These are phyloP conservation scores for Calonectria montana DNA, from an alignment of 2,329 filamentous ascomycete species.

Conservation along the genomic window DNA sequence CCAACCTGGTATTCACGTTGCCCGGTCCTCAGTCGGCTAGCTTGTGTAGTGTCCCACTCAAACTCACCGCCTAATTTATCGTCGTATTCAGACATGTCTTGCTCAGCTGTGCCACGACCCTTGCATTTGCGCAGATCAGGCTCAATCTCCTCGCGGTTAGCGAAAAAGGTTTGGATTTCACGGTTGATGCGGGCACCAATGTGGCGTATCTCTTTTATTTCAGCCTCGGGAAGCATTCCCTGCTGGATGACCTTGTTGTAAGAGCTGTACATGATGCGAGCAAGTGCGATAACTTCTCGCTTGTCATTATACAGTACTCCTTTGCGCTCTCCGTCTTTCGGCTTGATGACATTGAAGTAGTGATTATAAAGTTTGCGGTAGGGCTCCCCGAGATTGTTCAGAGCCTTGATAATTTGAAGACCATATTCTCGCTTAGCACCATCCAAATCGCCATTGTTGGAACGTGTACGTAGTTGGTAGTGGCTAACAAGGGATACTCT, in stretches of 20 bases:
- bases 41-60: constrained; percentile 48
- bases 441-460: constrained; percentile 44
- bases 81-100: constrained; percentile 34
- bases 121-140: constrained; percentile 43
- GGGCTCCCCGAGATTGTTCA: constrained; percentile 63
- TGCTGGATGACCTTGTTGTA: constrained; percentile 58
- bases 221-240: constrained; percentile 49
- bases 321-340: constrained; percentile 39
- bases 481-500: constrained; percentile 63
- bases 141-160: constrained; percentile 47
- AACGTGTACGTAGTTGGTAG: constrained; percentile 50
- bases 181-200: constrained; percentile 51
- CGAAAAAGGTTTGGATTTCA: constrained; percentile 51
- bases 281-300: constrained; percentile 57
- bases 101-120: constrained; percentile 30
- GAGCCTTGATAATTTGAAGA: constrained; percentile 61
- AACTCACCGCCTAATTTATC: constrained; percentile 35
- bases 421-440: constrained; percentile 58
- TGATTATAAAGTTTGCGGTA: constrained; percentile 55
- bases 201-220: constrained; percentile 47
- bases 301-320: constrained; percentile 48
- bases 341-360: constrained; percentile 44
- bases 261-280: constrained; percentile 58
- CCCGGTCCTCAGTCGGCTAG: constrained; percentile 17
- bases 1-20: neutral